Conservation (phyloP, 129 eudicot genomes). For the Scalesia atractyloides region DNA sequence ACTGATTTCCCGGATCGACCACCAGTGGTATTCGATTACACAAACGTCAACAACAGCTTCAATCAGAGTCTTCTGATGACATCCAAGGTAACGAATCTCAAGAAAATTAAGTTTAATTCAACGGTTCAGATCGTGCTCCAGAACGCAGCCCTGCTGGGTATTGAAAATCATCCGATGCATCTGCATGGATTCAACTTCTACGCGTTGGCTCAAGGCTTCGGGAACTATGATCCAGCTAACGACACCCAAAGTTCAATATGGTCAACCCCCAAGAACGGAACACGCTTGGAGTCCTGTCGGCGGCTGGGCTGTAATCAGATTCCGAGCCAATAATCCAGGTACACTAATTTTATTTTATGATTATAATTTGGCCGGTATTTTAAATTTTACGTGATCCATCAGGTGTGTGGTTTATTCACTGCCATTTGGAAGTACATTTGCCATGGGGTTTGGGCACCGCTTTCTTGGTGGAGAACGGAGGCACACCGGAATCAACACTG, state of each 20-base stretch:
- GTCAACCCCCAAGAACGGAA: constrained; percentile 62
- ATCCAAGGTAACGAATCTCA: constrained; percentile 50
- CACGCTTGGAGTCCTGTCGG: constrained; percentile 64
- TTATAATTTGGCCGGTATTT: no score
- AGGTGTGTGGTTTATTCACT: constrained; percentile 81
- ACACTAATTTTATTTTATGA: no score
- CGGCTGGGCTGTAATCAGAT: constrained; percentile 77
- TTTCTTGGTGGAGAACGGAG: constrained; percentile 69
- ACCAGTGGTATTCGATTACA: constrained; percentile 53
- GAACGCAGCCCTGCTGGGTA: constrained; percentile 48
- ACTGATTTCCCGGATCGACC: constrained; percentile 59
- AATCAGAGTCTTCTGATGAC: constrained; percentile 46
- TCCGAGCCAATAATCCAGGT: constrained; percentile 78
- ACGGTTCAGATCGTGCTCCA: constrained; percentile 67
- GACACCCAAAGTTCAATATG: constrained; percentile 49
- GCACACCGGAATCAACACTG: constrained; percentile 53
- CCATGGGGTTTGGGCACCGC: constrained; percentile 72
- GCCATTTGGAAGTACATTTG: constrained; percentile 79
- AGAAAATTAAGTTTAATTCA: constrained; percentile 51
- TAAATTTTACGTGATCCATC: not conserved
- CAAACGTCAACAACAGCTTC: constrained; percentile 39
- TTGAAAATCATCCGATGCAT: constrained; percentile 68
- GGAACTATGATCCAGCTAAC: constrained; percentile 48
- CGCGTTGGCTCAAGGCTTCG: constrained; percentile 72
- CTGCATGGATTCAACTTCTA: constrained; percentile 67